These are phyloP conservation scores for Blastobotrys persicus DNA, from an alignment of 1,139 yeast genomes.

Conservation along the genomic window DNA sequence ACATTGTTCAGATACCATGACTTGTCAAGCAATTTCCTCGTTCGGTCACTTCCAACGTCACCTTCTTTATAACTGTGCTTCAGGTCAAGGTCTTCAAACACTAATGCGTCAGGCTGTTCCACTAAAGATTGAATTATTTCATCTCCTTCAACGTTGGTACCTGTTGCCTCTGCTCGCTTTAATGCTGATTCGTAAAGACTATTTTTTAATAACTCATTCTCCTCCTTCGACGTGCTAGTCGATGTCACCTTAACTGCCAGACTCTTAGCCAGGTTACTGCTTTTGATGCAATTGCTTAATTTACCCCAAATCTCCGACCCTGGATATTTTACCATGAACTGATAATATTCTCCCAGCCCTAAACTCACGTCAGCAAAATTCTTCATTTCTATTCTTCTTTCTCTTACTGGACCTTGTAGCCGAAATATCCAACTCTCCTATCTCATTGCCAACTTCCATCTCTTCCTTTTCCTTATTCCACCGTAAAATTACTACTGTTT, in stretches of 20 bases:
- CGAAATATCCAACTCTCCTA: conserved; percentile 35
- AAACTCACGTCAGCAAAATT: conserved; percentile 12
- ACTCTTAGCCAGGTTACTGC: conserved; percentile 22
- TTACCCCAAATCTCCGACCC: conserved; percentile 29
- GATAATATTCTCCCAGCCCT: conserved; percentile 28
- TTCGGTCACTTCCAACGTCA: conserved; percentile 36
- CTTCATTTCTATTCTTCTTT: background rate
- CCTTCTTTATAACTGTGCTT: conserved; percentile 39
- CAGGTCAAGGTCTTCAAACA: conserved; percentile 40
- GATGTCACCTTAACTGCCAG: conserved; percentile 37
- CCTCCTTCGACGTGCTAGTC: conserved; percentile 43
- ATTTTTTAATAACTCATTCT: conserved; percentile 37
- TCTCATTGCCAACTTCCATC: conserved; percentile 29
- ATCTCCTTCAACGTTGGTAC: conserved; percentile 27
- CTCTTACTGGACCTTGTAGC: conserved; percentile 14
- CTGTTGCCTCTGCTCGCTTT: conserved; percentile 19
- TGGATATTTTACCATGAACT: conserved; percentile 38
- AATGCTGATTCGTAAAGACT: conserved; percentile 32
- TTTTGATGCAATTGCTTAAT: conserved; percentile 27
- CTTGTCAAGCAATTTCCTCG: conserved; percentile 44
- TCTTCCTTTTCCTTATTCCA: conserved; percentile 35
- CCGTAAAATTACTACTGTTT: conserved; percentile 26
- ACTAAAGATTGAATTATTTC: conserved; percentile 35
- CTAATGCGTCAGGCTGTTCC: conserved; percentile 34
- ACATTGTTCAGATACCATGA: conserved; percentile 43